Conservation (phyloP, 345 rosid species). For the Euphorbia lathyris region DNA sequence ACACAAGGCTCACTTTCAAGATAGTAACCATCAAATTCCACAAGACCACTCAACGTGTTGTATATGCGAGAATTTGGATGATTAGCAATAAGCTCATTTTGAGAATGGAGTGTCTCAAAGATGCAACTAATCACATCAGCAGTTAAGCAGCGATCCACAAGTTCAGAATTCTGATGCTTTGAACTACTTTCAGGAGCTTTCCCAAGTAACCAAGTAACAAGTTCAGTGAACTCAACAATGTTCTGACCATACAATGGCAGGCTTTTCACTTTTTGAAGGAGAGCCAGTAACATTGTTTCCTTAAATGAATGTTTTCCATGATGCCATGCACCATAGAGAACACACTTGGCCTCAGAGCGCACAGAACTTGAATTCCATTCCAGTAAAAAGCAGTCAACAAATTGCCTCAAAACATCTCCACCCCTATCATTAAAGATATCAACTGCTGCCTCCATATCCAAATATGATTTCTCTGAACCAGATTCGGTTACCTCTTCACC, state of each 20-base stretch:
- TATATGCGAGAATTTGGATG: constrained; percentile 98
- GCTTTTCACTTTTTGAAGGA: constrained; percentile 62
- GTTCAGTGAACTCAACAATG: constrained; percentile 89
- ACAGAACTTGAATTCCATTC: constrained; percentile 97
- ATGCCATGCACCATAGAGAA: constrained; percentile 93
- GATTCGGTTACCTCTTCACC: constrained; percentile 83
- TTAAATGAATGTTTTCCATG: constrained; percentile 80
- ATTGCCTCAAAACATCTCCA: constrained; percentile 75
- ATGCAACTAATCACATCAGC: constrained; percentile 70
- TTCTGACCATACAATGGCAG: constrained; percentile 96
- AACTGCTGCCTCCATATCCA: constrained; percentile 86
- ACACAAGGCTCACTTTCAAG: constrained; percentile 99
- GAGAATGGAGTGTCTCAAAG: constrained; percentile 87
- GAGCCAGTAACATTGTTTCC: constrained; percentile 64
- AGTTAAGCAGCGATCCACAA: constrained; percentile 76
- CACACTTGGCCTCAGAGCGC: constrained; percentile 85
- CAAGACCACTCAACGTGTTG: constrained; percentile 83
- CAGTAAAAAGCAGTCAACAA: constrained; percentile 82
- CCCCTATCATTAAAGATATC: constrained; percentile 71
- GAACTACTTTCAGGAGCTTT: constrained; percentile 70
- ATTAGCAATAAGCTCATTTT: constrained; percentile 96
- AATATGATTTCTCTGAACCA: constrained; percentile 69
- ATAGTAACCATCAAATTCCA: constrained; percentile 98
- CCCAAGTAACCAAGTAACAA: constrained; percentile 73
- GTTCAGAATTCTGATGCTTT: constrained; percentile 64